Percentiles rank a stretch among this genome's conserved stretches.
These are phyloP conservation scores for Lasiosphaeria miniovina DNA, from an alignment of 495 filamentous ascomycete genomes.

Conservation along the genomic window DNA sequence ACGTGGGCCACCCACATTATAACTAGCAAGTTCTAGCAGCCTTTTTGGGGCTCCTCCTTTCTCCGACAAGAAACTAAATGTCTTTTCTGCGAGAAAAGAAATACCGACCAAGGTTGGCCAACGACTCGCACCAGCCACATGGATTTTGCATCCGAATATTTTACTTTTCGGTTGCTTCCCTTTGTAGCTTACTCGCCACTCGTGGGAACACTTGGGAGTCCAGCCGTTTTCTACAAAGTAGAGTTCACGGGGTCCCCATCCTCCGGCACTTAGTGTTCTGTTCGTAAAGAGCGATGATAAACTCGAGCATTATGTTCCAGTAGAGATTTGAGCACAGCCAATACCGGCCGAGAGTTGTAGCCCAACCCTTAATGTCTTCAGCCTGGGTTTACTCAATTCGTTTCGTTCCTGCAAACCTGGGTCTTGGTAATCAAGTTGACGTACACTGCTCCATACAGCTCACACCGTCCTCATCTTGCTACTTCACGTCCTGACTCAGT, in stretches of 20 bases:
- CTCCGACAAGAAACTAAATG: background rate
- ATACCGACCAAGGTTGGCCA: too few species aligned
- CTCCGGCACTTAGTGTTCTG: background rate
- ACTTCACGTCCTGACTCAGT: conserved; percentile 57
- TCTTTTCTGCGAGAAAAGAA: conserved; percentile 41
- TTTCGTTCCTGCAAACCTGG: conserved; percentile 17
- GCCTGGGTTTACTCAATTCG: background rate
- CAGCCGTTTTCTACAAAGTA: background rate
- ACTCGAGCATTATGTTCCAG: too few species aligned
- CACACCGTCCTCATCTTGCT: conserved; percentile 62
- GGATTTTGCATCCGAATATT: background rate
- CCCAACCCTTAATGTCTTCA: too few species aligned
- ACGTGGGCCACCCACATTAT: background rate
- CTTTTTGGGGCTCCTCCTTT: background rate
- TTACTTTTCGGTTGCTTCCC: too few species aligned
- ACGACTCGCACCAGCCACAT: conserved; percentile 20
- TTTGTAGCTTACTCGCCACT: background rate
- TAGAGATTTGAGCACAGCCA: too few species aligned
- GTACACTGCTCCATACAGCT: conserved; percentile 66
- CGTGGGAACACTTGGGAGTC: background rate
- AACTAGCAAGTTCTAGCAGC: background rate
- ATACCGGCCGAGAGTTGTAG: too few species aligned
- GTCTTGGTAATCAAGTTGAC: conserved; percentile 58
- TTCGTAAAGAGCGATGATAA: too few species aligned
- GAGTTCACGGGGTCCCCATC: background rate